Percentiles rank a stretch among this genome's conserved stretches.
Conservation (phyloP, 1,284 basidiomycete species). For the Wallemia mellicola region DNA sequence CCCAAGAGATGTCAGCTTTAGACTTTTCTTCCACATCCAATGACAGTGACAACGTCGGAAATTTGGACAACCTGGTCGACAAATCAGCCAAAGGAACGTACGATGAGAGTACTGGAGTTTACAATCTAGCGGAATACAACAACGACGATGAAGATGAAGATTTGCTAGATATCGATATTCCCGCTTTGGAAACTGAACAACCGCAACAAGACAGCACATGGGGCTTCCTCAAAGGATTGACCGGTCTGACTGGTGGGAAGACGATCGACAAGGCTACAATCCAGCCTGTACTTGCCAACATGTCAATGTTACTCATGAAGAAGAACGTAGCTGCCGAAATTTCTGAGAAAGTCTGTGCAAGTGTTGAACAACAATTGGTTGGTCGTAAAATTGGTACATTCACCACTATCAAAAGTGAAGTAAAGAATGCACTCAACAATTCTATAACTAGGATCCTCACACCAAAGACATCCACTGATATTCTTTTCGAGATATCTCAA, state of each 20-base stretch:
- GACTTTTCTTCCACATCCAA: too few species aligned
- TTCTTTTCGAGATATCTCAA: constrained; percentile 36
- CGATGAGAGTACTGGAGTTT: neutral
- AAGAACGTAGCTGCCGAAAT: constrained; percentile 97
- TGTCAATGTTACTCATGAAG: constrained; percentile 93
- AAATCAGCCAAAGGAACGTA: constrained; percentile 44
- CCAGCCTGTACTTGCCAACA: constrained; percentile 59
- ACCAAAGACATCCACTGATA: constrained; percentile 82
- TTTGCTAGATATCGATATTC: constrained; percentile 17
- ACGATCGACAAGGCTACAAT: constrained; percentile 31
- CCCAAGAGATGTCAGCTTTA: constrained; percentile 62
- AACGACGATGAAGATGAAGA: constrained; percentile 22
- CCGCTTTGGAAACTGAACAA: neutral
- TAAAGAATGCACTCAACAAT: constrained; percentile 50
- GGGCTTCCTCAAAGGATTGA: constrained; percentile 29
- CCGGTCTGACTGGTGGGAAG: constrained; percentile 27
- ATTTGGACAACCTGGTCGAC: too few species aligned
- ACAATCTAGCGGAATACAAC: neutral
- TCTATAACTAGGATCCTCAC: constrained; percentile 81
- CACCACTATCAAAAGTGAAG: constrained; percentile 59
- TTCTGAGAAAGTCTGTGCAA: constrained; percentile 72
- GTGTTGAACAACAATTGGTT: constrained; percentile 58
- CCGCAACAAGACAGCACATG: constrained; percentile 1
- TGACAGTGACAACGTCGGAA: too few species aligned
- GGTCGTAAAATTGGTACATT: constrained; percentile 71